These are phyloP conservation scores for Diplodia seriata DNA, from an alignment of 2,329 filamentous ascomycete genomes.

Conservation along the genomic window DNA sequence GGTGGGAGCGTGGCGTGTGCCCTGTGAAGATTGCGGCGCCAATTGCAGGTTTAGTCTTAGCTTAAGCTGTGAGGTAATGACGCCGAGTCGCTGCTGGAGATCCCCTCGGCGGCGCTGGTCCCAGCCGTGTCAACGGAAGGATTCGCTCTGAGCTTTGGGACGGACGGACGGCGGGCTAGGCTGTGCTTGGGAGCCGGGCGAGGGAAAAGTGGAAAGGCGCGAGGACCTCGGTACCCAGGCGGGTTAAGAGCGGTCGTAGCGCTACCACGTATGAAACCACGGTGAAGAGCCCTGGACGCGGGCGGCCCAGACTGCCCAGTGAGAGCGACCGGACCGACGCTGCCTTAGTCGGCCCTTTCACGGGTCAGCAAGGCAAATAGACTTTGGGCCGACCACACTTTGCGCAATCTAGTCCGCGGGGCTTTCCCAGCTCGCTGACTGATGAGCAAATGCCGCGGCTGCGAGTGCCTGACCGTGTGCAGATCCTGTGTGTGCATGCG, in stretches of 20 bases:
- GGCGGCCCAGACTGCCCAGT: constrained; percentile 32
- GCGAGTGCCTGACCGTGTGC: constrained; percentile 28
- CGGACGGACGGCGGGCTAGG: constrained; percentile 29
- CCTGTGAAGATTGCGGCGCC: constrained; percentile 48
- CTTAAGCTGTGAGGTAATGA: constrained; percentile 49
- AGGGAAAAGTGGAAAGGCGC: constrained; percentile 32
- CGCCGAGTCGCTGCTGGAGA: constrained; percentile 34
- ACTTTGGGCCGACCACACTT: constrained; percentile 30
- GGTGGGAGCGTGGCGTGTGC: constrained; percentile 34
- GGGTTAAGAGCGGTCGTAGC: constrained; percentile 31
- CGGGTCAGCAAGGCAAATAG: constrained; percentile 32
- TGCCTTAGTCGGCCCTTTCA: constrained; percentile 33
- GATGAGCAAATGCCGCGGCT: constrained; percentile 32
- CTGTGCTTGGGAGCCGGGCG: constrained; percentile 29
- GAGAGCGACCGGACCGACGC: constrained; percentile 32
- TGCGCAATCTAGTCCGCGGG: constrained; percentile 31
- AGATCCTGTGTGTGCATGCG: constrained; percentile 29
- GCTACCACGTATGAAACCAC: constrained; percentile 33
- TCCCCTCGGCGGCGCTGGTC: constrained; percentile 25
- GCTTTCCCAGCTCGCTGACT: constrained; percentile 31
- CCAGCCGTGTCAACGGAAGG: constrained; percentile 30
- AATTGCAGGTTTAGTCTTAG: constrained; percentile 43
- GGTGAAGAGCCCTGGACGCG: constrained; percentile 30
- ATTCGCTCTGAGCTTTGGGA: constrained; percentile 28
- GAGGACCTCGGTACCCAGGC: constrained; percentile 33